phyloP scores from a whole-genome alignment of 495 filamentous ascomycete genomes.

The Neurospora terricola region DNA sequence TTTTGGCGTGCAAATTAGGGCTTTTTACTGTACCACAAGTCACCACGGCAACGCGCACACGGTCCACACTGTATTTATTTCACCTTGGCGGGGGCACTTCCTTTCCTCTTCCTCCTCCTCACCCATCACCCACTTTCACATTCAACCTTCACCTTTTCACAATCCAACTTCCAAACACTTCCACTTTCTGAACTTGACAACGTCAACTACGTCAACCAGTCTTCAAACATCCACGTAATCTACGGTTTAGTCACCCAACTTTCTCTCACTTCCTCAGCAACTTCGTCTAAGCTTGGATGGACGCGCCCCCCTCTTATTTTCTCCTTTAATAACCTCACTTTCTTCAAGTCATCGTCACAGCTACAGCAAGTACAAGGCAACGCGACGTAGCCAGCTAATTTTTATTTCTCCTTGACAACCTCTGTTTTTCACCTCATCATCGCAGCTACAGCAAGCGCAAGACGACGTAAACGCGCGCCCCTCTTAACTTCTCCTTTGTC shows the following conservation, averaged over 20 bases:
- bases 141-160: neutral
- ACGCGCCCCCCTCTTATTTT: neutral
- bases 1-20: neutral
- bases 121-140: neutral
- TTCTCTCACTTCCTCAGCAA: neutral
- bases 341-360: neutral
- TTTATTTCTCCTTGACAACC: neutral
- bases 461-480: too few species aligned
- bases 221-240: neutral
- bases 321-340: neutral
- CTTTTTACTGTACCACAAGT: neutral
- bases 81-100: neutral
- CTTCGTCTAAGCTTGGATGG: neutral
- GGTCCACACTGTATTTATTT: neutral
- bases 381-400: neutral
- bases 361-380: neutral
- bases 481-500: too few species aligned
- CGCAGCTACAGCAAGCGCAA: neutral
- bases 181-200: neutral
- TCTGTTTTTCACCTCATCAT: neutral
- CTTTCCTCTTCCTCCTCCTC: neutral
- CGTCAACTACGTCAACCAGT: neutral
- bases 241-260: neutral
- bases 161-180: neutral
- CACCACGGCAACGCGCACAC: neutral